These are phyloP conservation scores for Yarrowia sp. DNA, from an alignment of 805 yeast species.

Conservation along the genomic window DNA sequence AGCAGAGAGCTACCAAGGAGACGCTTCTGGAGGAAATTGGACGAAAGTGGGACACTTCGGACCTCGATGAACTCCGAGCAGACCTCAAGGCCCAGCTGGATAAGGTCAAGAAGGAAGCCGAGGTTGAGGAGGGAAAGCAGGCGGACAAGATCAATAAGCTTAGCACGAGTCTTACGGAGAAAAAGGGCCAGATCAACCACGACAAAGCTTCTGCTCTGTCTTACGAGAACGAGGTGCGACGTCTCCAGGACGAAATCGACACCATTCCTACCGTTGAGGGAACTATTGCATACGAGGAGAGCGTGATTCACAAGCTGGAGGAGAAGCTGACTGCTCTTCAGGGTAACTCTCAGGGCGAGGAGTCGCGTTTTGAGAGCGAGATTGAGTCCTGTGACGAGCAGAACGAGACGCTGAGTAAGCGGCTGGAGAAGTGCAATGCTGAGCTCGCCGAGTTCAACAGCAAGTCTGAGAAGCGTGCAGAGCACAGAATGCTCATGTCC, in stretches of 20 bases:
- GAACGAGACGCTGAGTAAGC: background rate
- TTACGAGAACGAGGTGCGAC: background rate
- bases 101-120: conserved; percentile 28
- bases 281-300: conserved; percentile 15
- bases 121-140: conserved; percentile 25
- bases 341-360: background rate
- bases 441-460: conserved; percentile 18
- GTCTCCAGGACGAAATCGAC: conserved; percentile 7
- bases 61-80: background rate
- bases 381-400: background rate
- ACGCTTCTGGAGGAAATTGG: background rate
- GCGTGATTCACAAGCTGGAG: background rate
- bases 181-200: background rate
- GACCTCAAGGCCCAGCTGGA: background rate
- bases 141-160: background rate
- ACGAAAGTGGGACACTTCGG: background rate
- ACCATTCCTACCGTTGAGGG: conserved; percentile 13
- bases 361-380: background rate
- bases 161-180: background rate
- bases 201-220: background rate
- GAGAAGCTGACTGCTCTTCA: background rate
- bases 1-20: background rate
- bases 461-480: conserved; percentile 10
- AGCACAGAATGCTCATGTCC: background rate
- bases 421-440: conserved; percentile 8